These are phyloP conservation scores for Lactifluus subvellereus DNA, from an alignment of 768 basidiomycete species.

Conservation along the genomic window DNA sequence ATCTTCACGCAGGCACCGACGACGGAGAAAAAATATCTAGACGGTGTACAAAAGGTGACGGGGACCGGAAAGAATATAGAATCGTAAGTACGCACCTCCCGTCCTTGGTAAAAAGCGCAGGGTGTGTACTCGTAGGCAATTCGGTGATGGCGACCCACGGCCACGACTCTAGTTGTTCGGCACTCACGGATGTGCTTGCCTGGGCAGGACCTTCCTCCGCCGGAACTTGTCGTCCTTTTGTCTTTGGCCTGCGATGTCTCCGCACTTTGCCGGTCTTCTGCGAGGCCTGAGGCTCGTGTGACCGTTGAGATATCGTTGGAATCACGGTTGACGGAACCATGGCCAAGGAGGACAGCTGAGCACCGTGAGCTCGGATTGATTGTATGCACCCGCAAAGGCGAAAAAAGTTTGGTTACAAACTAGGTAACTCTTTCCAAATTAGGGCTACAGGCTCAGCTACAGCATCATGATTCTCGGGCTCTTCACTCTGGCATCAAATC, in stretches of 20 bases:
- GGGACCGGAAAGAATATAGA: neutral
- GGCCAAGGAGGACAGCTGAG: neutral
- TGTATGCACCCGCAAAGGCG: neutral
- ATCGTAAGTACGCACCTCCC: conserved; percentile 54
- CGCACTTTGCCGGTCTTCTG: conserved; percentile 1
- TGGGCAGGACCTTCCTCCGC: conserved; percentile 16
- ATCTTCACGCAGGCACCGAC: conserved; percentile 80
- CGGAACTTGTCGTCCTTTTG: conserved; percentile 33
- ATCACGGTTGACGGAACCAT: conserved; percentile 10
- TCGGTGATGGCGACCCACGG: conserved; percentile 70
- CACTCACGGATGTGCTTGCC: conserved; percentile 23
- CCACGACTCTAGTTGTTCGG: conserved; percentile 36
- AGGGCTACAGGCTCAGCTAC: conserved; percentile 9
- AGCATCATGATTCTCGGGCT: neutral
- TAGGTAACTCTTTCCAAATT: conserved; percentile 16
- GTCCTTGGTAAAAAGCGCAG: conserved; percentile 83
- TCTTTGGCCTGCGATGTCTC: conserved; percentile 35
- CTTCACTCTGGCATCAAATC: neutral
- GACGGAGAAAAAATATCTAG: conserved; percentile 85
- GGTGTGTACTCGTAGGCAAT: conserved; percentile 52
- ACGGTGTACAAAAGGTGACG: conserved; percentile 22
- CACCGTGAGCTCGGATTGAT: neutral
- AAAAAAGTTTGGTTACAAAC: conserved; percentile 6
- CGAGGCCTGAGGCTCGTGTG: neutral
- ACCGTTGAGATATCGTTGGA: neutral